Evolutionary conservation across 2,329 filamentous ascomycete genomes (phyloP), one percentile per base, ranked within the genome.

Genomic region (Curvularia sp.): DNA sequence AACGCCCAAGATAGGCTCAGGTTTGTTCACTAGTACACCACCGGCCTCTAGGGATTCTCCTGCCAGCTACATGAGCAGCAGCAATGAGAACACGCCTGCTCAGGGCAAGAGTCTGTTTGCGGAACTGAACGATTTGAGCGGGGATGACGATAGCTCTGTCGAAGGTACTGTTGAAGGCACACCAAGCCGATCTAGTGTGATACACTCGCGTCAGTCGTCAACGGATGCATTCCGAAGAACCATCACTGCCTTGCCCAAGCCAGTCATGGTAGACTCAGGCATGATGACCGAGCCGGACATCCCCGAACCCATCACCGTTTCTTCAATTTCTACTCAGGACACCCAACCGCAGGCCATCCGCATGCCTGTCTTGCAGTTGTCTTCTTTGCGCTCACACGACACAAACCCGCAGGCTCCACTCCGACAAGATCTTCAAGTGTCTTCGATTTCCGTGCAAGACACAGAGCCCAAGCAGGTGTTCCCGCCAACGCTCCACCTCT

Each of bases 91-190:
- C 41, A 80, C 80, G 7, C 77, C 80, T n/a, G 78, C 80, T 49
- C 80, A 81, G 63, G 84, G 86, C 15, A 91, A 97, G 80, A 98
- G 90, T 71, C 82, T 99, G 49, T 96, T 95, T 74, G 93, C 93
- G 39, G 95, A 99, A 77, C 84, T 99, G 41, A 92, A 90, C 52
- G 91, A 92, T 65, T 81, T 97, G 42, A 89, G 87, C 55, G 89
- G 89, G 61, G 88, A 90, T 25, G 81, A 74, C 34, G 70, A 68
- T 39, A 75, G 73, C 54, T 67, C 70, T 63, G 64, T 63, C 10
- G 73, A 78, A 47, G 72, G 74, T 38, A 75, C 75, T 63, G 64
- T 64, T 12, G 73, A 78, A 46, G 72, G 74, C 39, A 75, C 75
- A 28, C 74, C 75, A 38, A 75, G 70, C 55, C 69, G 72, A 49